Conservation (phyloP, 495 filamentous ascomycete species). For the Trypethelium eluteriae region DNA sequence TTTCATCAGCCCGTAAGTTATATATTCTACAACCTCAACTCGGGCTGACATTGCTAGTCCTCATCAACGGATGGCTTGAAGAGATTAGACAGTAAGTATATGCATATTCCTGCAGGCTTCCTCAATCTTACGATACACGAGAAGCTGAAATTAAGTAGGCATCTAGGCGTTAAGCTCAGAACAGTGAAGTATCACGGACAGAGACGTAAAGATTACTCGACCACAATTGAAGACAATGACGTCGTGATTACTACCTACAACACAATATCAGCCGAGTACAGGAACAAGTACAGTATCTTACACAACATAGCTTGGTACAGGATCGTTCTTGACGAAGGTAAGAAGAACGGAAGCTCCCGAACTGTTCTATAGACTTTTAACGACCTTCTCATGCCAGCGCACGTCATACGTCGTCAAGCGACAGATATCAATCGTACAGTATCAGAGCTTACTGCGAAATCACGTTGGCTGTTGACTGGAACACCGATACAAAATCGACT, state of each 20-base stretch:
- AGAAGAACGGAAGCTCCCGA: slow-evolving; percentile 71
- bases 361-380: slow-evolving; percentile 31
- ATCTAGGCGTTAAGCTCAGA: slow-evolving; percentile 36
- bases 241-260: slow-evolving; percentile 97
- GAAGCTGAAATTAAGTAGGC: slow-evolving; percentile 19
- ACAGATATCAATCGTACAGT: slow-evolving; percentile 75
- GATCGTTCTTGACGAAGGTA: slow-evolving; percentile 91
- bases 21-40: neutral
- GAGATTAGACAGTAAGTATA: slow-evolving; percentile 33
- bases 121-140: neutral
- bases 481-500: slow-evolving; percentile 97
- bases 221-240: slow-evolving; percentile 68
- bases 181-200: slow-evolving; percentile 81
- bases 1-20: slow-evolving; percentile 34
- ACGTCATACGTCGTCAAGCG: slow-evolving; percentile 81
- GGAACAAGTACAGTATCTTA: slow-evolving; percentile 77
- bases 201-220: slow-evolving; percentile 58
- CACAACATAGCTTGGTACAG: slow-evolving; percentile 86
- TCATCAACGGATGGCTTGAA: slow-evolving; percentile 30
- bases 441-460: slow-evolving; percentile 68
- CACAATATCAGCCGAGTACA: slow-evolving; percentile 82
- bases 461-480: slow-evolving; percentile 91
- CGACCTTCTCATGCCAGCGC: slow-evolving; percentile 41
- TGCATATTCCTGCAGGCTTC: neutral
- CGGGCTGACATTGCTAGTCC: slow-evolving; percentile 12